Evolutionary conservation across 352 stramenopile genomes (phyloP).

Genomic region (Saprolegnia diclina): DNA sequence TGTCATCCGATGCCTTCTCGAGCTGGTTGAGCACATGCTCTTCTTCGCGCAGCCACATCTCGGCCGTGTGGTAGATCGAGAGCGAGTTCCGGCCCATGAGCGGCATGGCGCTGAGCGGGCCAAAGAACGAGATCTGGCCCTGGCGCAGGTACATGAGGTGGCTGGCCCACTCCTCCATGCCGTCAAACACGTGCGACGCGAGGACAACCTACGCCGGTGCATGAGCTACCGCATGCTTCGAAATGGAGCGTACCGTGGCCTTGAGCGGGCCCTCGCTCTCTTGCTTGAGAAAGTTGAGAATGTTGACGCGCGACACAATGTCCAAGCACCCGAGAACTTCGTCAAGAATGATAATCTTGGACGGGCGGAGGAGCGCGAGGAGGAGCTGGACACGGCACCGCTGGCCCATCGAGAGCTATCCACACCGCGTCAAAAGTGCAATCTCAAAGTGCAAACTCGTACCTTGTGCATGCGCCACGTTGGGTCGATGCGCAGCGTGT

Average conservation of each 20-base stretch:
- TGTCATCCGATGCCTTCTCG: slow-evolving; percentile 50
- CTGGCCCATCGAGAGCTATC: slow-evolving; percentile 75
- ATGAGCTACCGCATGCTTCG: neutral
- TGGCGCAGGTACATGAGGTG: slow-evolving; percentile 91
- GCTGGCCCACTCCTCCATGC: slow-evolving; percentile 93
- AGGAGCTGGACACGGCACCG: slow-evolving; percentile 94
- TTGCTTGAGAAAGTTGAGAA: slow-evolving; percentile 90
- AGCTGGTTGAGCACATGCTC: slow-evolving; percentile 69
- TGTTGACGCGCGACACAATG: slow-evolving; percentile 91
- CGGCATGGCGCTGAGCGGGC: slow-evolving; percentile 54
- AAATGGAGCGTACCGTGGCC: slow-evolving; percentile 37
- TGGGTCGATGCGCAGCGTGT: slow-evolving; percentile 94
- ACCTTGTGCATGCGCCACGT: slow-evolving; percentile 78
- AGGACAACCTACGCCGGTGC: slow-evolving; percentile 36
- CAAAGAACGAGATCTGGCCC: slow-evolving; percentile 52
- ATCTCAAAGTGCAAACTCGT: neutral
- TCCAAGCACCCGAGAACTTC: slow-evolving; percentile 97
- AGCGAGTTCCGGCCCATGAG: slow-evolving; percentile 44
- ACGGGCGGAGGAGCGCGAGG: slow-evolving; percentile 92
- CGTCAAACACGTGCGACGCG: slow-evolving; percentile 97
- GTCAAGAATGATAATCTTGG: slow-evolving; percentile 96
- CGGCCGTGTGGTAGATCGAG: slow-evolving; percentile 89
- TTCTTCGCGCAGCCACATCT: slow-evolving; percentile 91
- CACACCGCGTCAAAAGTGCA: neutral
- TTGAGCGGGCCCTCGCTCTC: slow-evolving; percentile 48